A percentile compares a stretch with the other conserved stretches of the same genome.
Evolutionary conservation across 2,329 filamentous ascomycete genomes (phyloP).

Genomic region (Pestalotiopsis sp.): DNA sequence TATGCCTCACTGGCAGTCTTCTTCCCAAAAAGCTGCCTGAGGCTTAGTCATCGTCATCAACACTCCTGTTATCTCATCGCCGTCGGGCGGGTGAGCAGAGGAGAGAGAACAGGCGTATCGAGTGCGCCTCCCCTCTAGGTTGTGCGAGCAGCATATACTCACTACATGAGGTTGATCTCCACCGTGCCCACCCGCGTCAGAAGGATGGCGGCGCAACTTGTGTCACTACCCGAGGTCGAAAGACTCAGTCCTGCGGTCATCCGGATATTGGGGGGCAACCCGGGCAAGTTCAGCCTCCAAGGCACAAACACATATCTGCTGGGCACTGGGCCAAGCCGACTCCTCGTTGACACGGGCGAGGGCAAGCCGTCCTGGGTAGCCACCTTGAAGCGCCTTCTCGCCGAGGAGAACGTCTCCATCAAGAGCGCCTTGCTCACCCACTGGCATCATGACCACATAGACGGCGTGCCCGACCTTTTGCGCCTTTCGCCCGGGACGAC

Average conservation of each 20-base stretch:
- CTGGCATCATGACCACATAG: conserved; percentile 87
- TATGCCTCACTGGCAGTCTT: too few relatives aligned
- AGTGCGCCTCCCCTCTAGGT: background rate
- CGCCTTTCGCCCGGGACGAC: conserved; percentile 60
- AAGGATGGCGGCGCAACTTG: conserved; percentile 62
- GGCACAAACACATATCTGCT: conserved; percentile 95
- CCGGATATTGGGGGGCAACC: conserved; percentile 86
- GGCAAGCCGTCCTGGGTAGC: conserved; percentile 73
- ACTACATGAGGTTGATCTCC: conserved; percentile 21
- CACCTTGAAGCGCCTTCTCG: conserved; percentile 63
- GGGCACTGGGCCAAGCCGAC: conserved; percentile 69
- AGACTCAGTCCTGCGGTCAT: conserved; percentile 77
- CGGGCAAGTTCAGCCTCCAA: conserved; percentile 74
- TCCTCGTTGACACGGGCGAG: conserved; percentile 90
- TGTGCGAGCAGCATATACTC: background rate
- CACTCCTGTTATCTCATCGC: too few relatives aligned
- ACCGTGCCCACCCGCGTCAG: conserved; percentile 17
- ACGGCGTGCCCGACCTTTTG: conserved; percentile 71
- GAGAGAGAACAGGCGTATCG: background rate
- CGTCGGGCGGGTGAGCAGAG: too few relatives aligned
- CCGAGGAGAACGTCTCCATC: conserved; percentile 67
- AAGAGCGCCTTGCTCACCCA: conserved; percentile 79
- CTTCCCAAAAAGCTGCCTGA: too few relatives aligned
- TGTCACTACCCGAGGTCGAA: conserved; percentile 70
- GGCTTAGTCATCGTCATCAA: too few relatives aligned